phyloP scores from a whole-genome alignment of 2,329 filamentous ascomycete species.

The Aspergillus hiratsukae region DNA sequence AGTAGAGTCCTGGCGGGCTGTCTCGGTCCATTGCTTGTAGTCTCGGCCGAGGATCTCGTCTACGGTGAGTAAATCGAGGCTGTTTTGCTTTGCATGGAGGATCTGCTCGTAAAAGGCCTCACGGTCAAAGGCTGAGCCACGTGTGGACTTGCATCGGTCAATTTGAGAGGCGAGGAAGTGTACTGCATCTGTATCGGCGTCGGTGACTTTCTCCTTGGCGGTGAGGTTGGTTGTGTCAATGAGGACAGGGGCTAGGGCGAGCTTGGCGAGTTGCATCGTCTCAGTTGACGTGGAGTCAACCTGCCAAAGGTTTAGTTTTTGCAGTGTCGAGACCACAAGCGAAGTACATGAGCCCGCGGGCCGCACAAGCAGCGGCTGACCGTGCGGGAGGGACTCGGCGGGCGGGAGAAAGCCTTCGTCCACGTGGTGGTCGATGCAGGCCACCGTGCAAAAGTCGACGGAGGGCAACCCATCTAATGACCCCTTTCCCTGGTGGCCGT shows the following conservation, averaged over 20 bases:
- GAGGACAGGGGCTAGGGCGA: slow-evolving; percentile 40
- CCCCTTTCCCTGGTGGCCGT: slow-evolving; percentile 46
- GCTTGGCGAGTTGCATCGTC: slow-evolving; percentile 31
- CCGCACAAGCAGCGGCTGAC: slow-evolving; percentile 49
- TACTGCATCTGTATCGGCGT: slow-evolving; percentile 48
- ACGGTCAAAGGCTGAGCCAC: slow-evolving; percentile 41
- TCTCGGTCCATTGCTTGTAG: slow-evolving; percentile 59
- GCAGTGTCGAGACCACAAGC: slow-evolving; percentile 49
- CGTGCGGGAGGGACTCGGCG: slow-evolving; percentile 27
- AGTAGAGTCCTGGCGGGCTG: slow-evolving; percentile 23
- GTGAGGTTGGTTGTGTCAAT: slow-evolving; percentile 44
- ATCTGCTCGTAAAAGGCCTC: slow-evolving; percentile 50
- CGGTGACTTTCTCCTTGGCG: slow-evolving; percentile 41
- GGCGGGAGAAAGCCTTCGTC: slow-evolving; percentile 52
- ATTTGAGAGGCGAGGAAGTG: slow-evolving; percentile 51
- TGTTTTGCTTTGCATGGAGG: slow-evolving; percentile 51
- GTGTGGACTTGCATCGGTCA: slow-evolving; percentile 12
- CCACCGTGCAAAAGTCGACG: slow-evolving; percentile 41
- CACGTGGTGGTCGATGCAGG: slow-evolving; percentile 60
- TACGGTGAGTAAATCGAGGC: slow-evolving; percentile 48
- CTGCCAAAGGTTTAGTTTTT: slow-evolving; percentile 44
- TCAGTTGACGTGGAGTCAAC: slow-evolving; percentile 38
- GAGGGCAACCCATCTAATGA: slow-evolving; percentile 45
- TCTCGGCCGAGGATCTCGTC: slow-evolving; percentile 57
- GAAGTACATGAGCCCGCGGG: slow-evolving; percentile 58